These are phyloP conservation scores for Cercis canadensis DNA, from an alignment of 306 rosid species.

Conservation along the genomic window DNA sequence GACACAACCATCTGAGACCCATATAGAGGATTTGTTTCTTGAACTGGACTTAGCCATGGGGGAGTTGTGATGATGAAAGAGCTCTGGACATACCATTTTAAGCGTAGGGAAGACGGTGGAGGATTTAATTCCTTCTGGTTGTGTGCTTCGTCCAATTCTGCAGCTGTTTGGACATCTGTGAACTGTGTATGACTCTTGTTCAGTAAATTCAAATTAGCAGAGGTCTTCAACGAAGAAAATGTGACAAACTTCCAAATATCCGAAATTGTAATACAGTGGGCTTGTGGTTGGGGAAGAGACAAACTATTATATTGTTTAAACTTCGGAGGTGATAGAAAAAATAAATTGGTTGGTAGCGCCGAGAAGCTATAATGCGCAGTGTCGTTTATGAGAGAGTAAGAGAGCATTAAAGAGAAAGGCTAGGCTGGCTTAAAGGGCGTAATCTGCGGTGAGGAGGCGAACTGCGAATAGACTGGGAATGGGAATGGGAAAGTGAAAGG, in stretches of 20 bases:
- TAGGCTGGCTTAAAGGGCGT: background rate
- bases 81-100: constrained; percentile 57
- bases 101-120: background rate
- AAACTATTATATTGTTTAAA: background rate
- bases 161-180: constrained; percentile 10
- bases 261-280: background rate
- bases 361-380: constrained; percentile 2
- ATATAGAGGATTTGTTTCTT: constrained; percentile 51
- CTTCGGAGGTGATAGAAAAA: background rate
- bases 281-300: background rate
- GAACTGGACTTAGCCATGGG: constrained; percentile 56
- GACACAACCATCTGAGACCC: constrained; percentile 53
- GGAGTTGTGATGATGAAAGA: constrained; percentile 9
- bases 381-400: constrained; percentile 25
- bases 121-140: background rate
- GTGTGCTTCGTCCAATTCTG: background rate
- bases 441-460: background rate
- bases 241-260: background rate
- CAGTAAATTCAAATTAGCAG: constrained; percentile 13
- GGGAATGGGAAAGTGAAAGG: background rate
- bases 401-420: too few species aligned
- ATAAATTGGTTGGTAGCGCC: background rate
- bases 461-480: too few species aligned
- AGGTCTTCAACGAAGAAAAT: background rate
- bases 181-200: background rate